Evolutionary conservation across 495 filamentous ascomycete species (phyloP).

Genomic region (Parmelia sp.): DNA sequence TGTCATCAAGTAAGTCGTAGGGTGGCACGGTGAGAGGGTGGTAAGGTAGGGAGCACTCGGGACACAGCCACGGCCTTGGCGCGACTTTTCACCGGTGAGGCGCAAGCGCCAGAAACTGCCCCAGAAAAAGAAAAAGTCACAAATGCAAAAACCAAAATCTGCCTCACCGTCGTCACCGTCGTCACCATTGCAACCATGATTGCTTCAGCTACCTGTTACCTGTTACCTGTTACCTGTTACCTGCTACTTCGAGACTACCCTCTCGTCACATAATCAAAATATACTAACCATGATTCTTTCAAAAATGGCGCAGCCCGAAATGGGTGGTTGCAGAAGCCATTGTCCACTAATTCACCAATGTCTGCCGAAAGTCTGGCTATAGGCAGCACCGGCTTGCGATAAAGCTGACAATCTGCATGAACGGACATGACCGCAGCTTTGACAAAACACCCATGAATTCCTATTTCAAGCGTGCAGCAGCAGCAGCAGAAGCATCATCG

Average conservation of each 20-base stretch:
- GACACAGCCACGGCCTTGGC: conserved; percentile 6
- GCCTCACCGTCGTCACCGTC: background rate
- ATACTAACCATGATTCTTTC: background rate
- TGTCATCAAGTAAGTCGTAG: too few relatives aligned
- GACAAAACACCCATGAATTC: background rate
- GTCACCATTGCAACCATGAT: background rate
- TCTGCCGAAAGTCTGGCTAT: background rate
- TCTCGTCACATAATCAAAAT: background rate
- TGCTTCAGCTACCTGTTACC: background rate
- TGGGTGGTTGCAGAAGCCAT: background rate
- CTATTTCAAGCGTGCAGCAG: background rate
- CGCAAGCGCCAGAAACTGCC: background rate
- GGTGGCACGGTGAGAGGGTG: too few relatives aligned
- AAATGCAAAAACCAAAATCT: background rate
- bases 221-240: too few relatives aligned
- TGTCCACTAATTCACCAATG: background rate
- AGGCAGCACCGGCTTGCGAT: background rate
- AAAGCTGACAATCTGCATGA: background rate
- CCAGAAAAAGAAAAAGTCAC: background rate
- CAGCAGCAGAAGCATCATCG: background rate
- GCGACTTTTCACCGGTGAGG: background rate
- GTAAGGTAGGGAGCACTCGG: too few relatives aligned
- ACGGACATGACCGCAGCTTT: background rate
- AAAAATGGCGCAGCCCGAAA: background rate
- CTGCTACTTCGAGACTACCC: background rate